A percentile compares a stretch with the other conserved stretches of the same genome.
phyloP scores from a whole-genome alignment of 768 basidiomycete genomes.

The Boletus subparvulus region DNA sequence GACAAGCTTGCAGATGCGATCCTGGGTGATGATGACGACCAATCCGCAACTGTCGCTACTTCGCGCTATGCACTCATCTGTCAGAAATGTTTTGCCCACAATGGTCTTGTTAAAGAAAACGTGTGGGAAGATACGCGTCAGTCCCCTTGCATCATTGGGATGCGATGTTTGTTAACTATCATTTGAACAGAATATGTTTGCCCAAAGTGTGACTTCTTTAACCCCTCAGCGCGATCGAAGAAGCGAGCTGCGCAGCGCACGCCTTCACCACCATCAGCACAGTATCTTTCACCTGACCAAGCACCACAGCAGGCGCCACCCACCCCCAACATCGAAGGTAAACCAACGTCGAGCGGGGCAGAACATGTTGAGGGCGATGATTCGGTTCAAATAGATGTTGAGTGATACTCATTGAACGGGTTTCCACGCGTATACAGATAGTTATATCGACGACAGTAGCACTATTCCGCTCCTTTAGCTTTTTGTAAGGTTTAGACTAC shows the following conservation, averaged over 20 bases:
- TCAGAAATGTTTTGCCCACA: constrained; percentile 82
- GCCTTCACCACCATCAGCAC: constrained; percentile 28
- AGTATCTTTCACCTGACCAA: constrained; percentile 8
- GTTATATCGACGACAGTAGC: not conserved
- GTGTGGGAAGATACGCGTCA: constrained; percentile 81
- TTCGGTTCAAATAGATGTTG: constrained; percentile 9
- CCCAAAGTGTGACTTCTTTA: constrained; percentile 84
- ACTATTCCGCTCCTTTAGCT: constrained; percentile 8
- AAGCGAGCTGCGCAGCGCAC: constrained; percentile 24
- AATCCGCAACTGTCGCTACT: constrained; percentile 38
- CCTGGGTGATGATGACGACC: constrained; percentile 71
- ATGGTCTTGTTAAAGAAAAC: constrained; percentile 81
- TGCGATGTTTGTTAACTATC: not conserved
- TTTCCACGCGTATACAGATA: not conserved
- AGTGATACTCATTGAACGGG: constrained; percentile 5
- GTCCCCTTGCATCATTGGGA: constrained; percentile 32
- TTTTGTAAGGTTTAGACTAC: not conserved
- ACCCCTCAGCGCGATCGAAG: constrained; percentile 45
- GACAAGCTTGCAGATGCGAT: constrained; percentile 87
- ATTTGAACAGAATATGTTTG: constrained; percentile 71
- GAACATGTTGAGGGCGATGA: constrained; percentile 4
- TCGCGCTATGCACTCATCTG: constrained; percentile 83
- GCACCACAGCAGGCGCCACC: constrained; percentile 3
- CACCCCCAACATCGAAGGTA: not conserved
- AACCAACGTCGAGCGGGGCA: not conserved